A percentile compares a stretch with the other conserved stretches of the same genome.
Evolutionary conservation across 495 filamentous ascomycete genomes (phyloP).

Genomic region (Pyronema domesticum): DNA sequence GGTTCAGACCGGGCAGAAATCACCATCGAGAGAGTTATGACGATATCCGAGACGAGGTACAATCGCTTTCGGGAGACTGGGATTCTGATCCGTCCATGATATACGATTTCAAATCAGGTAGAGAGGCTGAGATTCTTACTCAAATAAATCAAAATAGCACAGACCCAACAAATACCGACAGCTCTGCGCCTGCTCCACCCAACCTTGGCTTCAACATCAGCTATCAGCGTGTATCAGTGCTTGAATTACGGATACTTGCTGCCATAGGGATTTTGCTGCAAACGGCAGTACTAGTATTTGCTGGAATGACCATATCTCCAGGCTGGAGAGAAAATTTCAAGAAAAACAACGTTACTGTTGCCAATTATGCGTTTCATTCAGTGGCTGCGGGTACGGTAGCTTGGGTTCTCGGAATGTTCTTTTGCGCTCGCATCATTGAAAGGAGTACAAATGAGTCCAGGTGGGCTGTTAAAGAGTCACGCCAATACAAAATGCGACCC

Average conservation of each 20-base stretch:
- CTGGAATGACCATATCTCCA: constrained; percentile 19
- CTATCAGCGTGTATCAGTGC: not conserved
- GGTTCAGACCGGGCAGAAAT: too few species aligned
- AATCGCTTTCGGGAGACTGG: too few species aligned
- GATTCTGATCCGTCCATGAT: not conserved
- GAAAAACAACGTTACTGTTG: not conserved
- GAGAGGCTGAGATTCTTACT: not conserved
- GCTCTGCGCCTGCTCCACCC: constrained; percentile 12
- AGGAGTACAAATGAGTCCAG: constrained; percentile 16
- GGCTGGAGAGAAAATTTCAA: constrained; percentile 13
- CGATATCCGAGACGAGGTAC: not conserved
- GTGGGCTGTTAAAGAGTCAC: constrained; percentile 11
- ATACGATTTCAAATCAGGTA: not conserved
- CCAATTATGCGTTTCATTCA: constrained; percentile 20
- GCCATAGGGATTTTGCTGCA: constrained; percentile 15
- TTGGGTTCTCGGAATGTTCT: constrained; percentile 19
- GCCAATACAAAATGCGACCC: constrained; percentile 2
- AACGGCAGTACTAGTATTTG: constrained; percentile 15
- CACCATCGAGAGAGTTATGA: not conserved
- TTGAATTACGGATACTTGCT: constrained; percentile 16
- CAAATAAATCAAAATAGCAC: not conserved
- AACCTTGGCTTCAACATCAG: constrained; percentile 22
- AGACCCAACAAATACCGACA: not conserved
- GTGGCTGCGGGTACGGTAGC: constrained; percentile 19
- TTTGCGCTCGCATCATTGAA: constrained; percentile 24